Percentiles rank a stretch among this genome's conserved stretches.
Evolutionary conservation across 495 filamentous ascomycete species (phyloP).

Genomic region (Podospora conica): DNA sequence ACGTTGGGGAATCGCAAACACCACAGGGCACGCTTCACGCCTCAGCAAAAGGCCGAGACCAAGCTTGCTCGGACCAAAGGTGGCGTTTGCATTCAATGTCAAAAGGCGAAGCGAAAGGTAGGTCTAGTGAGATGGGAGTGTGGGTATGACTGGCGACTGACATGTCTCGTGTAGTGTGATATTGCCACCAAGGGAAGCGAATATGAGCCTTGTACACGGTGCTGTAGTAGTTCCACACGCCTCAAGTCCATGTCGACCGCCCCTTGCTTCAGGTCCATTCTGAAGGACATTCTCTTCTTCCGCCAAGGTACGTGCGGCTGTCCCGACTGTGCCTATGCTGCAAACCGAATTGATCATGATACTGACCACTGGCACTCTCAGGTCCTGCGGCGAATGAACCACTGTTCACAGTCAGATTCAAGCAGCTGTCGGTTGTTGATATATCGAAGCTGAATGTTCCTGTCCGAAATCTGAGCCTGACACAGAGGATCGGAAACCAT

Average conservation of each 20-base stretch:
- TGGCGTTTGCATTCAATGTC: constrained; percentile 22
- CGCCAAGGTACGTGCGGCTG: constrained; percentile 16
- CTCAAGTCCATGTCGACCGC: constrained; percentile 21
- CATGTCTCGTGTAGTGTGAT: constrained; percentile 17
- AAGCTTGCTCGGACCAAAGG: constrained; percentile 21
- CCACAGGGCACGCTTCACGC: constrained; percentile 2
- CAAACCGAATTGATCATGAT: not conserved
- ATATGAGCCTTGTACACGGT: constrained; percentile 20
- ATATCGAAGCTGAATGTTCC: constrained; percentile 18
- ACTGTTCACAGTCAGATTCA: constrained; percentile 17
- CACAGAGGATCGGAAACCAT: constrained; percentile 21
- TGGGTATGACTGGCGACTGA: not conserved
- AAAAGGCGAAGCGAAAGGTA: constrained; percentile 25
- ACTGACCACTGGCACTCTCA: not conserved
- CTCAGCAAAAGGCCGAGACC: constrained; percentile 20
- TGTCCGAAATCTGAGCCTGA: constrained; percentile 19
- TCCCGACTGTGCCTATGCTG: not conserved
- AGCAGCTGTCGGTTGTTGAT: constrained; percentile 14
- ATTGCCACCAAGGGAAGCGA: constrained; percentile 14
- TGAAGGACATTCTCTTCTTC: constrained; percentile 26
- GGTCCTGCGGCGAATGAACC: constrained; percentile 28
- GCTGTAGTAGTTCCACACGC: constrained; percentile 8
- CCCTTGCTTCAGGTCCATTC: constrained; percentile 23
- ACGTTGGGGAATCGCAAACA: constrained; percentile 15
- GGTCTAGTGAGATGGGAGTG: not conserved